Evolutionary conservation across 495 filamentous ascomycete genomes (phyloP).

Genomic region (Haplographium delicatum): DNA sequence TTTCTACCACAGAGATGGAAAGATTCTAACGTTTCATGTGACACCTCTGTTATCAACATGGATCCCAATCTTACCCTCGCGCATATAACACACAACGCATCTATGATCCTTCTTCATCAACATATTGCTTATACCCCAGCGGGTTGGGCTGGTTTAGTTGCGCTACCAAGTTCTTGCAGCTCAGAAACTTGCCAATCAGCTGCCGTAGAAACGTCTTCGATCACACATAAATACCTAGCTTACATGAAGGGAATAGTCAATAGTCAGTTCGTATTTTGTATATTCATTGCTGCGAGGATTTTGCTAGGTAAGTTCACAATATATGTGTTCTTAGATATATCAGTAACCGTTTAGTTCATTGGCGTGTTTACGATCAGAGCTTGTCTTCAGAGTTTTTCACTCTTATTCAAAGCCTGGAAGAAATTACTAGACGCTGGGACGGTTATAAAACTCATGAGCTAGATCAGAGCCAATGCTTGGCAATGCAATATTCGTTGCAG

Average conservation of each 20-base stretch:
- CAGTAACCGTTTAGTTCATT: conserved; percentile 19
- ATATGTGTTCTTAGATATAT: neutral
- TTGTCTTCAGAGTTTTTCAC: conserved; percentile 28
- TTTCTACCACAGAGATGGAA: conserved; percentile 36
- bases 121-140: conserved; percentile 36
- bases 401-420: conserved; percentile 29
- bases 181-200: conserved; percentile 39
- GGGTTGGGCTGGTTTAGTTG: conserved; percentile 30
- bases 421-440: conserved; percentile 28
- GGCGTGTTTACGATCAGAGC: conserved; percentile 21
- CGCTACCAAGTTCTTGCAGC: conserved; percentile 34
- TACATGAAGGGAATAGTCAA: conserved; percentile 26
- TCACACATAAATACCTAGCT: conserved; percentile 33
- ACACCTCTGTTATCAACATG: conserved; percentile 30
- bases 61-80: conserved; percentile 42
- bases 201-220: conserved; percentile 35
- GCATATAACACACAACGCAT: conserved; percentile 42
- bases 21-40: conserved; percentile 33
- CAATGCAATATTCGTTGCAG: conserved; percentile 3
- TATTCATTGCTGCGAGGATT: conserved; percentile 35
- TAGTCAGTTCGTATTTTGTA: conserved; percentile 37
- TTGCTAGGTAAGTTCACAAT: conserved; percentile 23
- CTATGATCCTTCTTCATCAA: conserved; percentile 41
- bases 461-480: neutral
- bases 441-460: neutral